A percentile compares a stretch with the other conserved stretches of the same genome.
Evolutionary conservation across 192 early-diverging fungal genomes (phyloP).

Genomic region (Mortierella hygrophila): DNA sequence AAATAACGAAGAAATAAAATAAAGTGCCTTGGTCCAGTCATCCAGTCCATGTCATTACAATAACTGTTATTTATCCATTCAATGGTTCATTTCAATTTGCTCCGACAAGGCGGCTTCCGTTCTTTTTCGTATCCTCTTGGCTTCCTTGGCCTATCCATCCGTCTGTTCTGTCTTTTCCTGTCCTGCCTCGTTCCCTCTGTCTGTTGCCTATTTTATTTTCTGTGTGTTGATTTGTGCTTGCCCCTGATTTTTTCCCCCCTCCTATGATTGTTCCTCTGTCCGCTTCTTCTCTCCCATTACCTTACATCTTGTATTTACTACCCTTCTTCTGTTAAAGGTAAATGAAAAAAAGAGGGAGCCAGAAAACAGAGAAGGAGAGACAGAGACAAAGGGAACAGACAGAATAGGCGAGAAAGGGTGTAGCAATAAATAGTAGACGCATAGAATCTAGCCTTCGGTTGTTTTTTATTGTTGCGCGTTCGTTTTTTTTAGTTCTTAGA

Average conservation of each 20-base stretch:
- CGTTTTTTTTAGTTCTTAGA: conserved; percentile 4
- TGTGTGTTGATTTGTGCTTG: conserved; percentile 9
- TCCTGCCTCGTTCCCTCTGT: not conserved
- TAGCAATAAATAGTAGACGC: not conserved
- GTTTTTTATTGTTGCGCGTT: not conserved
- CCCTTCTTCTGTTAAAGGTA: not conserved
- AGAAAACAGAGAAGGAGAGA: conserved; percentile 4
- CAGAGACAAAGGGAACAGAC: not conserved
- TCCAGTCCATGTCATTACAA: too few species aligned
- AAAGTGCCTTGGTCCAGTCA: too few species aligned
- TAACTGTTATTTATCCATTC: too few species aligned
- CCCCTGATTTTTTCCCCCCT: conserved; percentile 28
- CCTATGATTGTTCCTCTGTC: not conserved
- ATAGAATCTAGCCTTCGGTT: conserved; percentile 31
- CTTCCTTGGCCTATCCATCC: not conserved
- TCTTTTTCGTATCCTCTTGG: not conserved
- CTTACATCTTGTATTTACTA: not conserved
- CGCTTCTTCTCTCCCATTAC: not conserved
- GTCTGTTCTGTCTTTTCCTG: not conserved
- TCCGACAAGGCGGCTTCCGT: conserved; percentile 16
- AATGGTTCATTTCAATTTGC: conserved; percentile 30
- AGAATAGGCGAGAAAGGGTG: not conserved
- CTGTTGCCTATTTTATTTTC: not conserved
- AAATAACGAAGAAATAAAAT: not conserved
- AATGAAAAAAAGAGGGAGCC: conserved; percentile 25